Evolutionary conservation across 805 yeast genomes (phyloP).

Genomic region (Metschnikowia koreensis): DNA sequence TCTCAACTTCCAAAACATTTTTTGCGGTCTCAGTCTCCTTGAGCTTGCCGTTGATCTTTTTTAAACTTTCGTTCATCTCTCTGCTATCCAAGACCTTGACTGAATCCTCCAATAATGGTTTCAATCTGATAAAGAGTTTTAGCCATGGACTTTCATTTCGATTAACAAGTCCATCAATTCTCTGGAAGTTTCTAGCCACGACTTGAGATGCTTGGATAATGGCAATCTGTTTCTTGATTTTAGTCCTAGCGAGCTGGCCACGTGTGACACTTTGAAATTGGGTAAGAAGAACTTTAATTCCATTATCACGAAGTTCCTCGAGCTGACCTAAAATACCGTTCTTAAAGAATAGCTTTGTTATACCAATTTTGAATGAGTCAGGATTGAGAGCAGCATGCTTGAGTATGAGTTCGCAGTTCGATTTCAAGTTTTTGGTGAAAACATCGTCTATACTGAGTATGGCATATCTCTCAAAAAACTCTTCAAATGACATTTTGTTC

Average conservation of each 20-base stretch:
- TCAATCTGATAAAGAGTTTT: conserved; percentile 62
- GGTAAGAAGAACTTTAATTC: conserved; percentile 53
- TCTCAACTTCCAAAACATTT: conserved; percentile 31
- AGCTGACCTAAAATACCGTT: conserved; percentile 76
- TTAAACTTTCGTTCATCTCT: conserved; percentile 56
- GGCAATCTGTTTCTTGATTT: conserved; percentile 47
- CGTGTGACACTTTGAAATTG: conserved; percentile 62
- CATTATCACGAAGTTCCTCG: conserved; percentile 72
- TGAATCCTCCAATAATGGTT: conserved; percentile 70
- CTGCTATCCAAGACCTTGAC: conserved; percentile 58
- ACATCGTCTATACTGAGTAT: conserved; percentile 54
- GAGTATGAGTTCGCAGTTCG: conserved; percentile 67
- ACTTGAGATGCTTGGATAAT: conserved; percentile 69
- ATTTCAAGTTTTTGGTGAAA: conserved; percentile 50
- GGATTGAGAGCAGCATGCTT: conserved; percentile 60
- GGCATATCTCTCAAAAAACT: conserved; percentile 72
- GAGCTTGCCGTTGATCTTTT: conserved; percentile 44
- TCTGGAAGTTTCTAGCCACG: conserved; percentile 58
- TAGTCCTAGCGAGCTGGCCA: conserved; percentile 59
- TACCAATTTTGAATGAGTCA: conserved; percentile 62
- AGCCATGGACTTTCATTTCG: conserved; percentile 55
- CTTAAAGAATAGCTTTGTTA: conserved; percentile 71
- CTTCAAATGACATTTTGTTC: conserved; percentile 79
- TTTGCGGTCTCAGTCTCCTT: conserved; percentile 35
- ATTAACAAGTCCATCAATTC: conserved; percentile 52